Conservation (phyloP, 306 rosid species). For the Acacia acuminata region DNA sequence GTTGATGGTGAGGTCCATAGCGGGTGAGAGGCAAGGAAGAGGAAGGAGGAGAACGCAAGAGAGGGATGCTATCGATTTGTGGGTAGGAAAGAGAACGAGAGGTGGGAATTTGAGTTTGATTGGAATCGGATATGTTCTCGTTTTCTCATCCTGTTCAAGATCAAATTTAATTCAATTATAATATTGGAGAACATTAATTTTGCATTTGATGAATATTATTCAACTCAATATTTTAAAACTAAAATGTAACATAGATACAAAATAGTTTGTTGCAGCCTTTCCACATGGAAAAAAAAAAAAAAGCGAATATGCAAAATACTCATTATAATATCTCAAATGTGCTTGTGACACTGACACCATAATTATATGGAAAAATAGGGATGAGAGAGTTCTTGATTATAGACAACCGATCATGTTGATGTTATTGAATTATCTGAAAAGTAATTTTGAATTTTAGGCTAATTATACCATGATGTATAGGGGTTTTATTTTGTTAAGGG, state of each 20-base stretch:
- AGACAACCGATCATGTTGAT: no score
- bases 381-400: no score
- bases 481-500: no score
- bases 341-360: no score
- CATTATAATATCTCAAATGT: no score
- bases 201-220: not conserved
- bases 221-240: not conserved
- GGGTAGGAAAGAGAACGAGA: conserved; percentile 8
- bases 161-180: not conserved
- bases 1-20: conserved; percentile 37
- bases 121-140: conserved; percentile 15
- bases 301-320: no score
- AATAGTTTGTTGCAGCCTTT: not conserved
- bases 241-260: not conserved
- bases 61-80: not conserved
- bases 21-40: not conserved
- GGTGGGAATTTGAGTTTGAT: conserved; percentile 14
- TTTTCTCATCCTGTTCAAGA: not conserved
- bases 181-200: no score
- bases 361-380: no score
- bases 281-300: not conserved
- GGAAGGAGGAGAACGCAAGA: not conserved
- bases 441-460: no score
- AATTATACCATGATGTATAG: no score
- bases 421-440: no score